These are phyloP conservation scores for Vinca major DNA, from an alignment of 305 asterid genomes.

Conservation along the genomic window DNA sequence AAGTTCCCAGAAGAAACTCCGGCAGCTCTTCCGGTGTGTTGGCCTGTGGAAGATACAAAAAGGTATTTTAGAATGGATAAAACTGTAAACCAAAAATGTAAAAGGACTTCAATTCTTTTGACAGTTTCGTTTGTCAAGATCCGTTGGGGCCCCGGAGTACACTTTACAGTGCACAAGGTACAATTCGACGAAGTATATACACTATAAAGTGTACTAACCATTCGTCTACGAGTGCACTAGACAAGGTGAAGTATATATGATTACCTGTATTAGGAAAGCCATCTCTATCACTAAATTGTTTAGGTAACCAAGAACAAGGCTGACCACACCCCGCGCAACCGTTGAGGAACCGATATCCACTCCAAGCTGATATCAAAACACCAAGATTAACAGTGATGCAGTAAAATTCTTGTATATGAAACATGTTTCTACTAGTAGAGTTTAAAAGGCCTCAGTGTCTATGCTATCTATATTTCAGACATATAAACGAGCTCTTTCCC, in stretches of 20 bases:
- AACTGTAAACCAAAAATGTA: neutral
- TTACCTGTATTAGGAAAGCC: slow-evolving; percentile 92
- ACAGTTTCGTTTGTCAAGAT: too few relatives aligned
- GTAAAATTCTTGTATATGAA: neutral
- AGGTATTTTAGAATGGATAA: neutral
- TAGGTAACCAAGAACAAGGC: slow-evolving; percentile 93
- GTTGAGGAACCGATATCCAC: slow-evolving; percentile 92
- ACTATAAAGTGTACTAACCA: too few relatives aligned
- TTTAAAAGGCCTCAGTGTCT: too few relatives aligned
- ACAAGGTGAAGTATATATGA: neutral
- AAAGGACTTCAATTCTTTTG: too few relatives aligned
- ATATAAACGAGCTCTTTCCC: too few relatives aligned
- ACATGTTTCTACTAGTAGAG: too few relatives aligned
- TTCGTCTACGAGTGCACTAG: too few relatives aligned
- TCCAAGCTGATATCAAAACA: slow-evolving; percentile 53
- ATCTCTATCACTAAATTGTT: slow-evolving; percentile 86
- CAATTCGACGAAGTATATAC: too few relatives aligned
- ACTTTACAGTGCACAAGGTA: too few relatives aligned
- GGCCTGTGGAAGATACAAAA: slow-evolving; percentile 33
- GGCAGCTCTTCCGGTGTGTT: slow-evolving; percentile 83
- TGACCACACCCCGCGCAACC: slow-evolving; percentile 95
- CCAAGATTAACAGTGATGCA: neutral
- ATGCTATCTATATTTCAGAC: too few relatives aligned
- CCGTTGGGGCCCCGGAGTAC: too few relatives aligned
- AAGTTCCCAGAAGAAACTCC: slow-evolving; percentile 70